phyloP scores from a whole-genome alignment of 1,284 basidiomycete species.

The Naganishia sp. region DNA sequence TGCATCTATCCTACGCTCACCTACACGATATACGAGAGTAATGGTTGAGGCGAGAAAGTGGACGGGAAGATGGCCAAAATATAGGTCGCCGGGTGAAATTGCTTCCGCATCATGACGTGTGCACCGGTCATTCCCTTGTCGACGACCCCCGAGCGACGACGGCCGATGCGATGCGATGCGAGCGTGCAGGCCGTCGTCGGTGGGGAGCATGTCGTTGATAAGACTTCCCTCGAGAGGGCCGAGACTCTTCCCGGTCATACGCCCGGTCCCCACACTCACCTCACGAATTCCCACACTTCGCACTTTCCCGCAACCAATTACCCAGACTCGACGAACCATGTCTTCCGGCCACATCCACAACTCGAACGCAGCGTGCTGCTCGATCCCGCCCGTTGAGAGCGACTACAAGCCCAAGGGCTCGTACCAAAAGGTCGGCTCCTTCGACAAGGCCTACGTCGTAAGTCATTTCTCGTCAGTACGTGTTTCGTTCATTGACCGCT shows the following conservation, averaged over 20 bases:
- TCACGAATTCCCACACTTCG: not conserved
- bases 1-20: too few relatives aligned
- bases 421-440: slow-evolving; percentile 48
- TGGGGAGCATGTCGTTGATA: too few relatives aligned
- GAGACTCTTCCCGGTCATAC: not conserved
- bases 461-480: slow-evolving; percentile 33
- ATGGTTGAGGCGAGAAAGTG: too few relatives aligned
- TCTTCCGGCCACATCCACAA: slow-evolving; percentile 17
- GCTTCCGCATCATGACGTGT: too few relatives aligned
- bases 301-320: not conserved
- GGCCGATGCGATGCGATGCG: too few relatives aligned
- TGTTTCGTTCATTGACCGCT: not conserved
- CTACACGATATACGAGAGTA: too few relatives aligned
- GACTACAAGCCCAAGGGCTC: slow-evolving; percentile 57
- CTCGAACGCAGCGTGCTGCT: slow-evolving; percentile 54
- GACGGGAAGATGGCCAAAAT: too few relatives aligned
- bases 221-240: too few relatives aligned
- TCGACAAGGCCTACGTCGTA: slow-evolving; percentile 50
- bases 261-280: not conserved
- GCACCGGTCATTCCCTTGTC: too few relatives aligned
- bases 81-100: too few relatives aligned
- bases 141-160: too few relatives aligned
- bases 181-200: too few relatives aligned
- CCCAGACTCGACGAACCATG: slow-evolving; percentile 1
- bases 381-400: slow-evolving; percentile 55